Conservation (phyloP, 352 stramenopile genomes). For the Pythium phragmitis region DNA sequence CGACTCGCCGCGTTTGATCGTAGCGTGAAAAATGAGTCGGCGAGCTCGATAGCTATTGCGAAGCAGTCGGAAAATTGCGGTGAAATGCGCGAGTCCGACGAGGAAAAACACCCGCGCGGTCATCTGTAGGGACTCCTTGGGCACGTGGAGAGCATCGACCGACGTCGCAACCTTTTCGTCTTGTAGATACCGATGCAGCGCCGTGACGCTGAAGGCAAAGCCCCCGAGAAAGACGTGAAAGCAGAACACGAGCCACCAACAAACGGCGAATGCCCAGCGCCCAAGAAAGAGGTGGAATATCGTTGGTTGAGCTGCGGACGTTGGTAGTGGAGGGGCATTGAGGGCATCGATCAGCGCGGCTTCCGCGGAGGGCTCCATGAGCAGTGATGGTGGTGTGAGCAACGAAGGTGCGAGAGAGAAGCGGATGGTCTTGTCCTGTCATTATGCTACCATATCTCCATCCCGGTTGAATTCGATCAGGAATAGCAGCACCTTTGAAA, state of each 20-base stretch:
- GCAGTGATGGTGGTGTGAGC: no score
- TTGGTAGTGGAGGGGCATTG: no score
- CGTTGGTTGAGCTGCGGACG: no score
- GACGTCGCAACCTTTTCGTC: background rate
- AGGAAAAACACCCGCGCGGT: constrained; percentile 11
- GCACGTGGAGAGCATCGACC: background rate
- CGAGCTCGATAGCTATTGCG: background rate
- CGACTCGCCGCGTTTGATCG: background rate
- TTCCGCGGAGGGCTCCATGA: no score
- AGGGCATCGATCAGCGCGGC: no score
- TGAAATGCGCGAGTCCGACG: constrained; percentile 9
- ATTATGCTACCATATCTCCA: no score
- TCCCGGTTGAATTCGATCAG: no score
- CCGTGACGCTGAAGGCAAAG: constrained; percentile 2
- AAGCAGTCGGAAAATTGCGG: constrained; percentile 5
- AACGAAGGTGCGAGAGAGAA: no score
- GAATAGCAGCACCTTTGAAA: no score
- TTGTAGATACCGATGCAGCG: constrained; percentile 15
- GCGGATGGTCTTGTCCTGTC: no score
- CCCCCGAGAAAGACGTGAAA: constrained; percentile 7
- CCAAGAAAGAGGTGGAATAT: constrained; percentile 2
- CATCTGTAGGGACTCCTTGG: background rate
- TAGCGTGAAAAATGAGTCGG: background rate
- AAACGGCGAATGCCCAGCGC: background rate
- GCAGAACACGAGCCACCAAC: constrained; percentile 12